Evolutionary conservation across 2,329 filamentous ascomycete species (phyloP).

Genomic region (Stromatinia cepivora): DNA sequence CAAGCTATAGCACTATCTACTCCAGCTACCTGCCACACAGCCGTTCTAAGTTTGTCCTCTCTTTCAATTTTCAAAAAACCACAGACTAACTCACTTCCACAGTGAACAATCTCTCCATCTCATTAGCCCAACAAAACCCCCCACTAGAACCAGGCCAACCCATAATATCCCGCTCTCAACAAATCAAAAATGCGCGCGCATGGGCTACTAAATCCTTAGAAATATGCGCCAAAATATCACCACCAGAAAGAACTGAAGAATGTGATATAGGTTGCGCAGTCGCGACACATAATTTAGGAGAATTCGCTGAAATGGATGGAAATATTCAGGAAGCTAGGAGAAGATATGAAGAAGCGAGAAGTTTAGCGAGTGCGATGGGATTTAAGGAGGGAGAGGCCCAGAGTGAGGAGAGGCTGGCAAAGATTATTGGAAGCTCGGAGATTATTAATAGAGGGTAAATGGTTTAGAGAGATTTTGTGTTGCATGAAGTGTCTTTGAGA

Average conservation of each 20-base stretch:
- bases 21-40: slow-evolving; percentile 69
- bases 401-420: slow-evolving; percentile 53
- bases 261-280: slow-evolving; percentile 83
- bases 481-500: background rate
- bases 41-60: slow-evolving; percentile 65
- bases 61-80: background rate
- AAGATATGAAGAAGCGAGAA: slow-evolving; percentile 68
- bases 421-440: slow-evolving; percentile 16
- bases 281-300: slow-evolving; percentile 82
- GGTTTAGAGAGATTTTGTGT: background rate
- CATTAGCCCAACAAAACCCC: slow-evolving; percentile 57
- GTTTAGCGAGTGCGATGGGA: slow-evolving; percentile 56
- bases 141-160: slow-evolving; percentile 42
- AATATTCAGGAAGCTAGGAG: slow-evolving; percentile 63
- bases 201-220: slow-evolving; percentile 79
- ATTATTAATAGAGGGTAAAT: slow-evolving; percentile 7
- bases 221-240: slow-evolving; percentile 63
- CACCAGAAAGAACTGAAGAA: slow-evolving; percentile 68
- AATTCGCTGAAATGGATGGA: slow-evolving; percentile 76
- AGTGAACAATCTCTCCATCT: slow-evolving; percentile 80
- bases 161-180: slow-evolving; percentile 56
- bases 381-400: slow-evolving; percentile 54
- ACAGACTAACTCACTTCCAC: slow-evolving; percentile 20
- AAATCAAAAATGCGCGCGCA: slow-evolving; percentile 67
- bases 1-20: slow-evolving; percentile 74